phyloP scores from a whole-genome alignment of 2,329 filamentous ascomycete species.

The Xylaria sp. region DNA sequence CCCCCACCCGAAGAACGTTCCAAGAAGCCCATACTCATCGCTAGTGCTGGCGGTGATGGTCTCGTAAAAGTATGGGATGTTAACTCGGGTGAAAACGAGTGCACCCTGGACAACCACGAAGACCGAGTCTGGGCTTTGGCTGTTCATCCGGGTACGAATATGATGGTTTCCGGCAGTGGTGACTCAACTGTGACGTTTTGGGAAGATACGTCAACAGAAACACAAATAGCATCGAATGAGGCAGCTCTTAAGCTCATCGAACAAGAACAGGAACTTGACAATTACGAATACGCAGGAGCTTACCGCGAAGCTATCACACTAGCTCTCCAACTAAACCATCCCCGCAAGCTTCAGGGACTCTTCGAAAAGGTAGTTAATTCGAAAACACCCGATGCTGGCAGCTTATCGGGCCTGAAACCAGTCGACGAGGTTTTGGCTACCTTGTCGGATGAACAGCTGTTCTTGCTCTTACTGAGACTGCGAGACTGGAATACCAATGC shows the following conservation, averaged over 20 bases:
- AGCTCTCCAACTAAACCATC: constrained; percentile 93
- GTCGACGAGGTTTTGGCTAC: constrained; percentile 87
- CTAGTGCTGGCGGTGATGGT: constrained; percentile 91
- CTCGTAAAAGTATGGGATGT: constrained; percentile 97
- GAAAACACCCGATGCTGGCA: constrained; percentile 68
- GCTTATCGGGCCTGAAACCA: constrained; percentile 70
- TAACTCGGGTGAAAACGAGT: constrained; percentile 82
- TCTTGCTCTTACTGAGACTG: constrained; percentile 80
- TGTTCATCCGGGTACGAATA: constrained; percentile 74
- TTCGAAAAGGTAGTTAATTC: constrained; percentile 83
- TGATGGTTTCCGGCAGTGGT: constrained; percentile 88
- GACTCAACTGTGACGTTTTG: constrained; percentile 96
- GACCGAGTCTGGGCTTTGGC: constrained; percentile 94
- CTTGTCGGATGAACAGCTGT: constrained; percentile 87
- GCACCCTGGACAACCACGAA: constrained; percentile 95
- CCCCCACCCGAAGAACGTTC: constrained; percentile 61
- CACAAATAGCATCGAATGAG: constrained; percentile 77
- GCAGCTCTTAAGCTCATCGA: constrained; percentile 85
- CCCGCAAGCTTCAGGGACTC: constrained; percentile 82
- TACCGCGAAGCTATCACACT: constrained; percentile 94
- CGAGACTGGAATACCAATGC: constrained; percentile 99
- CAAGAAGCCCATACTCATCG: constrained; percentile 76
- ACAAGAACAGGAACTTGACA: constrained; percentile 93
- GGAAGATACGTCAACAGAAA: constrained; percentile 88
- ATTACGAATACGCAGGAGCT: constrained; percentile 87